Conservation (phyloP, 2,329 filamentous ascomycete genomes). For the Dryadomyces quercivorus region DNA sequence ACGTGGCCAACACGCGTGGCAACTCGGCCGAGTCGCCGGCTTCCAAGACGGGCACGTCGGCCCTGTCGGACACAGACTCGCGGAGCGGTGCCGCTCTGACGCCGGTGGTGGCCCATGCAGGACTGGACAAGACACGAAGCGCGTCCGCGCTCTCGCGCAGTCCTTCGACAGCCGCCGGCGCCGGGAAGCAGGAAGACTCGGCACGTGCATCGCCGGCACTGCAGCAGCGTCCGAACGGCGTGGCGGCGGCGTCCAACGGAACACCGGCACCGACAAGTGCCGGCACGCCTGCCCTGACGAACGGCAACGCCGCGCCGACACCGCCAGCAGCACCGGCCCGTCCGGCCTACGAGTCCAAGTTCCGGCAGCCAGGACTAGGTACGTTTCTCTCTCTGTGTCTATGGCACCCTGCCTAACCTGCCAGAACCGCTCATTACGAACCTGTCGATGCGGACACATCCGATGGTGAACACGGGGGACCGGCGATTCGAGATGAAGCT, state of each 20-base stretch:
- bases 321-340: constrained; percentile 22
- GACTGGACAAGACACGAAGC: constrained; percentile 28
- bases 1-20: constrained; percentile 46
- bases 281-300: not conserved
- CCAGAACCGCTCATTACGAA: constrained; percentile 56
- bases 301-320: constrained; percentile 1
- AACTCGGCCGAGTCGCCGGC: constrained; percentile 41
- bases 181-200: constrained; percentile 23
- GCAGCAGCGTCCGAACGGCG: not conserved
- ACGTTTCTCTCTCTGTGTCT: not conserved
- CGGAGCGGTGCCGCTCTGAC: constrained; percentile 16
- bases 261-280: constrained; percentile 1
- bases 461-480: constrained; percentile 44
- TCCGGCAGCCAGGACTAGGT: constrained; percentile 32
- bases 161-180: constrained; percentile 22
- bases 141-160: constrained; percentile 33
- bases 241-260: not conserved
- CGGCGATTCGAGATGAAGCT: constrained; percentile 53
- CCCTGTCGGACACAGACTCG: constrained; percentile 18
- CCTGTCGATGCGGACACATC: constrained; percentile 56
- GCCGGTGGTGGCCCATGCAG: constrained; percentile 2
- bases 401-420: constrained; percentile 15
- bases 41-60: constrained; percentile 24
- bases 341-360: constrained; percentile 19
- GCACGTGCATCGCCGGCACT: constrained; percentile 12